Percentiles rank a stretch among this genome's conserved stretches.
Conservation (phyloP, 192 early-diverging fungal species). For the Coemansia sp. region DNA sequence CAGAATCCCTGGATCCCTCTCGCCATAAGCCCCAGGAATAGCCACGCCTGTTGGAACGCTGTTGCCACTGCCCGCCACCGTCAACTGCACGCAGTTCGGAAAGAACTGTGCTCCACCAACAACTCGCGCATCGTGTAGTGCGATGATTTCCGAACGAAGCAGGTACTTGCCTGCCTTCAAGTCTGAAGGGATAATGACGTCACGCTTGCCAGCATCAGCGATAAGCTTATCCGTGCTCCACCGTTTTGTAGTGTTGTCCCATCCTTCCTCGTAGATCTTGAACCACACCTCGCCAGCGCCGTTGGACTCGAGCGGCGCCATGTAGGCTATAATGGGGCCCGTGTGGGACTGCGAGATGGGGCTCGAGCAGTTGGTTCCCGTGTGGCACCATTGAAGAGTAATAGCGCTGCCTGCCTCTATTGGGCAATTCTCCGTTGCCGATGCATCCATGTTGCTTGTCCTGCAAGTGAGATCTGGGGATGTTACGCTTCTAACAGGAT, state of each 20-base stretch:
- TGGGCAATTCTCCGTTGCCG: slow-evolving; percentile 1
- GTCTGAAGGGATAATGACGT: slow-evolving; percentile 30
- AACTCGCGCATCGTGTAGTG: slow-evolving; percentile 9
- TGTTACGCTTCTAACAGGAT: neutral
- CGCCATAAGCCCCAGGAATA: slow-evolving; percentile 26
- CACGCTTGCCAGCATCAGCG: slow-evolving; percentile 20
- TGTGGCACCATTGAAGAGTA: slow-evolving; percentile 5
- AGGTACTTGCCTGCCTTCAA: slow-evolving; percentile 22
- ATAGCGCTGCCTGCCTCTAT: slow-evolving; percentile 11
- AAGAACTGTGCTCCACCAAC: slow-evolving; percentile 25
- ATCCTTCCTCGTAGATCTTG: slow-evolving; percentile 45
- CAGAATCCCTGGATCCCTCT: slow-evolving; percentile 17
- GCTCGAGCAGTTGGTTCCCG: neutral
- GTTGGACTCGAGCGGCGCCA: slow-evolving; percentile 20
- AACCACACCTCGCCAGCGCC: slow-evolving; percentile 32
- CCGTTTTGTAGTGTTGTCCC: slow-evolving; percentile 13
- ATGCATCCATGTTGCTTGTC: slow-evolving; percentile 3
- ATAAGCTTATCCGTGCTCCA: slow-evolving; percentile 42
- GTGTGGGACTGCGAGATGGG: slow-evolving; percentile 14
- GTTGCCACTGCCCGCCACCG: slow-evolving; percentile 14
- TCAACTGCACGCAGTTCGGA: slow-evolving; percentile 28
- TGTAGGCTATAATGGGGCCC: slow-evolving; percentile 32
- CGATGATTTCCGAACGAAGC: slow-evolving; percentile 30
- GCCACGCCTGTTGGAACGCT: slow-evolving; percentile 19
- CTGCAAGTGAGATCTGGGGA: slow-evolving; percentile 8